These are phyloP conservation scores for Euphrasia confusa DNA, from an alignment of 257 asterid genomes.

Conservation along the genomic window DNA sequence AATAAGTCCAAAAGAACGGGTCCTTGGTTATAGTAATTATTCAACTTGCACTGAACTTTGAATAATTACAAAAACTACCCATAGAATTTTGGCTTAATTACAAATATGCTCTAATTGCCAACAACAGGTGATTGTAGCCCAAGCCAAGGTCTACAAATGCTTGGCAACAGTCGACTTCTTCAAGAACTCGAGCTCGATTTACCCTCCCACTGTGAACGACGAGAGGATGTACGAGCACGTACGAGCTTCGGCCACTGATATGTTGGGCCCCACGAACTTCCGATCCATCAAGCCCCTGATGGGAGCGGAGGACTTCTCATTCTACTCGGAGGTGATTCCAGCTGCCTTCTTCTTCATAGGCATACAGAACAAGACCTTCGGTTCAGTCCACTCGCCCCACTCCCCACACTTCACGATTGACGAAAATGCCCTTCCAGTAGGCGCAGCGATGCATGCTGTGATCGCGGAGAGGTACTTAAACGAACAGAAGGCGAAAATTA, in stretches of 20 bases:
- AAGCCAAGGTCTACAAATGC: conserved; percentile 74
- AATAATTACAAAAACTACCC: background rate
- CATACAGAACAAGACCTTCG: conserved; percentile 58
- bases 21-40: background rate
- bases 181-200: conserved; percentile 49
- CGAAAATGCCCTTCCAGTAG: conserved; percentile 70
- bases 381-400: conserved; percentile 60
- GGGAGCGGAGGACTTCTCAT: conserved; percentile 94
- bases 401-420: conserved; percentile 85
- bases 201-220: conserved; percentile 79
- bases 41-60: background rate
- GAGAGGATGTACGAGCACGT: conserved; percentile 59
- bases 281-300: conserved; percentile 55
- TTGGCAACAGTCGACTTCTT: conserved; percentile 78
- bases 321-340: conserved; percentile 74
- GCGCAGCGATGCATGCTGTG: conserved; percentile 91
- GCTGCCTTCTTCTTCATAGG: conserved; percentile 83
- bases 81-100: no score
- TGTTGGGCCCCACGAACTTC: conserved; percentile 47
- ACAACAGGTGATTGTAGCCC: conserved; percentile 64
- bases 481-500: conserved; percentile 17
- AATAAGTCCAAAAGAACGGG: no score
- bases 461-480: conserved; percentile 82
- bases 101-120: background rate
- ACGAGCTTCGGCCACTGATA: conserved; percentile 37